Percentiles rank a stretch among this genome's conserved stretches.
Evolutionary conservation across 2,329 filamentous ascomycete species (phyloP).

Genomic region (Albifimbria verrucaria): DNA sequence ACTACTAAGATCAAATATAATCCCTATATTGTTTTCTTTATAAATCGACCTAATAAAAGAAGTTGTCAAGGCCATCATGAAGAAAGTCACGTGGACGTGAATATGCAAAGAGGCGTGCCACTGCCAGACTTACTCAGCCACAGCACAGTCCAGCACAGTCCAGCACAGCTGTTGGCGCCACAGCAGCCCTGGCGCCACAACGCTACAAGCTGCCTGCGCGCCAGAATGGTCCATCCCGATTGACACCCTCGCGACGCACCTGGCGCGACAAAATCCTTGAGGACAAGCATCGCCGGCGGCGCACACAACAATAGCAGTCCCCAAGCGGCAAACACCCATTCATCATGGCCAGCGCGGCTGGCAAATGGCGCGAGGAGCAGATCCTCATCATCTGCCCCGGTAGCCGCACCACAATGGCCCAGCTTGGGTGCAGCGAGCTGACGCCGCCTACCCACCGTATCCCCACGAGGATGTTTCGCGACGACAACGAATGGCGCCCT

Average conservation of each 20-base stretch:
- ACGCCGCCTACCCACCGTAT: conserved; percentile 85
- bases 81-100: too few species aligned
- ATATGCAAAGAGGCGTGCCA: too few species aligned
- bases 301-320: neutral
- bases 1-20: too few species aligned
- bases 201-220: conserved; percentile 20
- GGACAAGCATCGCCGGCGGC: neutral
- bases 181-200: conserved; percentile 13
- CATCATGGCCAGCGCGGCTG: conserved; percentile 53
- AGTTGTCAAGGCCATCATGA: too few species aligned
- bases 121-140: too few species aligned
- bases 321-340: conserved; percentile 9
- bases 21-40: too few species aligned
- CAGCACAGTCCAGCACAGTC: neutral
- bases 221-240: conserved; percentile 15
- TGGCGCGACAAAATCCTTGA: conserved; percentile 5
- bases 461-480: conserved; percentile 91
- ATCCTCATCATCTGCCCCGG: conserved; percentile 73
- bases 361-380: conserved; percentile 64
- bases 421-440: conserved; percentile 86
- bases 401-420: conserved; percentile 85
- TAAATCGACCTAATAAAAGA: too few species aligned
- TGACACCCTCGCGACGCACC: conserved; percentile 17
- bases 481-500: conserved; percentile 73
- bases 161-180: conserved; percentile 12